Evolutionary conservation across 1,139 yeast genomes (phyloP).

Genomic region (Geotrichum fermentans): DNA sequence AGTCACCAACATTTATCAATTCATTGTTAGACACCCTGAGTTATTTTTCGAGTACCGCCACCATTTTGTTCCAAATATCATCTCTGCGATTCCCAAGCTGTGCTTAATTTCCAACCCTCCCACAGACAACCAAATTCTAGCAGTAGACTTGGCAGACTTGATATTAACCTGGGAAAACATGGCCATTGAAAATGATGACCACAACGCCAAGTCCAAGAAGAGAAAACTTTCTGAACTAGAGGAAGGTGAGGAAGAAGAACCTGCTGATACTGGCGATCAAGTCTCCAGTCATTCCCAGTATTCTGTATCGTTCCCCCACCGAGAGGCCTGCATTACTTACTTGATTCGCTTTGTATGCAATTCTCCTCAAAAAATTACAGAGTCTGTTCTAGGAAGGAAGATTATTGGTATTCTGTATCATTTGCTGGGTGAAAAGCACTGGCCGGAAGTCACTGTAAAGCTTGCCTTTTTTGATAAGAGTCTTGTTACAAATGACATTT

Average conservation of each 20-base stretch:
- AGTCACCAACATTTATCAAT: constrained; percentile 83
- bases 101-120: constrained; percentile 79
- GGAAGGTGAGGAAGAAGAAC: constrained; percentile 20
- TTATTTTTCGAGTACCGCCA: constrained; percentile 82
- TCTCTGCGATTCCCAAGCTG: constrained; percentile 91
- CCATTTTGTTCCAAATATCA: constrained; percentile 80
- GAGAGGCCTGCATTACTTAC: constrained; percentile 91
- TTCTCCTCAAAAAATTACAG: constrained; percentile 79
- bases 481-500: constrained; percentile 70
- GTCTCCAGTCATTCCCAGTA: constrained; percentile 37
- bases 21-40: constrained; percentile 80
- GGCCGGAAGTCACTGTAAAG: constrained; percentile 87
- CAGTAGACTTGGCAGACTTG: constrained; percentile 83
- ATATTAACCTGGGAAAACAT: constrained; percentile 76
- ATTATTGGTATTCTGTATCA: constrained; percentile 73
- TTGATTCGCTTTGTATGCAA: constrained; percentile 84
- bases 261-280: constrained; percentile 11
- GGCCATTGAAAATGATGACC: constrained; percentile 29
- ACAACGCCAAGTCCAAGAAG: constrained; percentile 31
- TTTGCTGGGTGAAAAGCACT: constrained; percentile 62
- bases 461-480: constrained; percentile 82
- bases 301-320: constrained; percentile 67
- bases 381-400: constrained; percentile 74
- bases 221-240: constrained; percentile 26
- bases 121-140: constrained; percentile 73